Conservation (phyloP, 306 rosid genomes). For the Cucurbita maxima region DNA sequence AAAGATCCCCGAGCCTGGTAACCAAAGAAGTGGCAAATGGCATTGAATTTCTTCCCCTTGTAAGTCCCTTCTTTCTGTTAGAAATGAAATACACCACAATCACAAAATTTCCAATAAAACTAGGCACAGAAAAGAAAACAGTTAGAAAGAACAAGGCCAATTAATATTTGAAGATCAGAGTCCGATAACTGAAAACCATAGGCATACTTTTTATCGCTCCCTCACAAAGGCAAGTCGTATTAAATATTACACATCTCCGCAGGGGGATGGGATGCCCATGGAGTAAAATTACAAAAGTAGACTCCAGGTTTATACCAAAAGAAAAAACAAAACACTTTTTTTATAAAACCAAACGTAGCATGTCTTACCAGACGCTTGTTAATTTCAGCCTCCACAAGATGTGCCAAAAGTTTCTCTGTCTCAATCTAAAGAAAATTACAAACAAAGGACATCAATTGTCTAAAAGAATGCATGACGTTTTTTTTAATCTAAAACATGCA, state of each 20-base stretch:
- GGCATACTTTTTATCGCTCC: too few species aligned
- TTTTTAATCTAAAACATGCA: neutral
- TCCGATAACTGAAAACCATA: neutral
- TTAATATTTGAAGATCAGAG: neutral
- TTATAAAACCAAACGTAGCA: neutral
- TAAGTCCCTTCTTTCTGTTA: conserved; percentile 91
- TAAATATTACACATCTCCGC: neutral
- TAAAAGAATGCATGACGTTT: neutral
- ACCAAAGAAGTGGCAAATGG: conserved; percentile 97
- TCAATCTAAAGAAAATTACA: conserved; percentile 48
- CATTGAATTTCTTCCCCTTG: conserved; percentile 94
- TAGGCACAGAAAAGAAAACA: neutral
- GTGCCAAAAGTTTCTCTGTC: conserved; percentile 91
- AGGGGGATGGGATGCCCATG: neutral
- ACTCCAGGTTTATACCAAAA: neutral
- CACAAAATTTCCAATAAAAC: neutral
- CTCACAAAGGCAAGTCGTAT: neutral
- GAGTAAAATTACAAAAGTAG: neutral
- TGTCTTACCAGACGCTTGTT: conserved; percentile 65
- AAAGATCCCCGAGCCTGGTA: conserved; percentile 99
- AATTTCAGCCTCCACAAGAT: conserved; percentile 87
- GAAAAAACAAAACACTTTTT: neutral
- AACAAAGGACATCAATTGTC: conserved; percentile 11
- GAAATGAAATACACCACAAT: conserved; percentile 7
- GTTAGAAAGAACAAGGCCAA: neutral